Percentiles rank a stretch among this genome's conserved stretches.
Evolutionary conservation across 768 basidiomycete genomes (phyloP).

Genomic region (Boletellus ananas): DNA sequence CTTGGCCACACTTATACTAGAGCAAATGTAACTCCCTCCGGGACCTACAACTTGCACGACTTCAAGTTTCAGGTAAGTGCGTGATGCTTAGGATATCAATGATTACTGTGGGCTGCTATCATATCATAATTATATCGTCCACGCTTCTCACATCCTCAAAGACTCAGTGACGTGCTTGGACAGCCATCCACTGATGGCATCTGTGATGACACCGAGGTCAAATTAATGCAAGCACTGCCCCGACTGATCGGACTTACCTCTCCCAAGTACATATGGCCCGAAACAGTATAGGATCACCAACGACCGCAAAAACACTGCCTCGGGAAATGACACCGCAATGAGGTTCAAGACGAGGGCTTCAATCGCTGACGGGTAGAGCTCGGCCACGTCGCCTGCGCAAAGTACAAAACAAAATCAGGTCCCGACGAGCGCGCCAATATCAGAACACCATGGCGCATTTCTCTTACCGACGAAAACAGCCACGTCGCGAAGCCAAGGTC

Average conservation of each 20-base stretch:
- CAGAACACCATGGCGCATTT: background rate
- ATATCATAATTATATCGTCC: too few species aligned
- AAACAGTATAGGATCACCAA: conserved; percentile 14
- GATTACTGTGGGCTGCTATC: too few species aligned
- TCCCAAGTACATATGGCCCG: conserved; percentile 13
- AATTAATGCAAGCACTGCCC: too few species aligned
- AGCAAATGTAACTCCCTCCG: too few species aligned
- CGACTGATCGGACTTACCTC: conserved; percentile 2
- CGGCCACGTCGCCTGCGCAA: conserved; percentile 11
- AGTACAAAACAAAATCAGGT: too few species aligned
- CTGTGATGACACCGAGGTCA: background rate
- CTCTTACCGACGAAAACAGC: conserved; percentile 12
- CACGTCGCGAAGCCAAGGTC: conserved; percentile 1
- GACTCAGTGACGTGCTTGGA: conserved; percentile 3
- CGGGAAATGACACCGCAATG: conserved; percentile 3
- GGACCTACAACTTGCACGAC: too few species aligned
- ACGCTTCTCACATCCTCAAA: background rate
- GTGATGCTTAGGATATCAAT: too few species aligned
- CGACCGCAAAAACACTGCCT: conserved; percentile 9
- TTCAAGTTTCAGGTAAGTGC: too few species aligned
- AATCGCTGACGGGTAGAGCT: conserved; percentile 12
- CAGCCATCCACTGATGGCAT: conserved; percentile 10
- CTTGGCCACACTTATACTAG: too few species aligned
- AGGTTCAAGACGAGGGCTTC: conserved; percentile 13
- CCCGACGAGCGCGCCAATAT: background rate